Percentiles rank a stretch among this genome's conserved stretches.
Conservation (phyloP, 306 rosid genomes). For the Lathyrus oleraceus region DNA sequence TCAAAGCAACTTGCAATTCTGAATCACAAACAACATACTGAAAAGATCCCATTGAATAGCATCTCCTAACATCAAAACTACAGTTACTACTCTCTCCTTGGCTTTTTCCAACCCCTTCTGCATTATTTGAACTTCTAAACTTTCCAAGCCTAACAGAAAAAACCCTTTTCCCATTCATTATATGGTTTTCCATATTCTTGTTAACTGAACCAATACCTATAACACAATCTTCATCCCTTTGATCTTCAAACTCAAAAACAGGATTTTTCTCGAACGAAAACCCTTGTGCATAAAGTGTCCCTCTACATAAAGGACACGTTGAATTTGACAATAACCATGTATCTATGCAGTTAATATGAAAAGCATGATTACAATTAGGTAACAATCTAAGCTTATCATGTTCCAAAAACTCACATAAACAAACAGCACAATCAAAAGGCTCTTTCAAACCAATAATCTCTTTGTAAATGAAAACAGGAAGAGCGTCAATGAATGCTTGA, state of each 20-base stretch:
- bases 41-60: constrained; percentile 92
- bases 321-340: constrained; percentile 92
- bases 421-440: constrained; percentile 95
- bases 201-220: constrained; percentile 45
- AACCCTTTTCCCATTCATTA: constrained; percentile 63
- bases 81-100: constrained; percentile 72
- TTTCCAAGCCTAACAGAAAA: constrained; percentile 89
- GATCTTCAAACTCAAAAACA: constrained; percentile 57
- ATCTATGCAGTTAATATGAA: constrained; percentile 86
- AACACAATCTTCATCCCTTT: constrained; percentile 53
- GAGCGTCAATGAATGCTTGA: constrained; percentile 90
- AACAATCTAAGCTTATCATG: constrained; percentile 79
- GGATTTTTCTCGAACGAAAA: constrained; percentile 62
- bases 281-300: constrained; percentile 64
- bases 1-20: constrained; percentile 71
- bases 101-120: constrained; percentile 40
- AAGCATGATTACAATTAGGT: constrained; percentile 88
- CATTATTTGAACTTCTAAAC: constrained; percentile 59
- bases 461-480: constrained; percentile 75
- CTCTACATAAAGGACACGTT: constrained; percentile 96
- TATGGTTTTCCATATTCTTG: constrained; percentile 58
- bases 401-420: constrained; percentile 82
- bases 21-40: constrained; percentile 87
- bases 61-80: constrained; percentile 82
- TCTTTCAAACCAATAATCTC: constrained; percentile 75